Conservation (phyloP, 306 rosid species). For the Pyrus bretschneideri region DNA sequence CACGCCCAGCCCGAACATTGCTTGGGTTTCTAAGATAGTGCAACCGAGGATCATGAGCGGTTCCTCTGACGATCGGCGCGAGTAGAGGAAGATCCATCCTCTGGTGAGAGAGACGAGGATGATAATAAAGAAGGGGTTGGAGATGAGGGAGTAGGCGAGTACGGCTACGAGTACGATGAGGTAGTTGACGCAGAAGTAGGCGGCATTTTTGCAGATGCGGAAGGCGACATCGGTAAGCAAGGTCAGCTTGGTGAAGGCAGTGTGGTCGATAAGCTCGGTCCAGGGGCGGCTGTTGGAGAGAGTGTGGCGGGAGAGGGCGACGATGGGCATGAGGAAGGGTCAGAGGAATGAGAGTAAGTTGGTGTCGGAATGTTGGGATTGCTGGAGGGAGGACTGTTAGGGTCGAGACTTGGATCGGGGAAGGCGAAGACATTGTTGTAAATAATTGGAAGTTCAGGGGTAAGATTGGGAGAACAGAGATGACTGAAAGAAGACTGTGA, state of each 20-base stretch:
- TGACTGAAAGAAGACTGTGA: background rate
- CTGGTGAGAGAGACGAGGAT: slow-evolving; percentile 19
- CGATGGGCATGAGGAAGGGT: slow-evolving; percentile 26
- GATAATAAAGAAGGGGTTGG: slow-evolving; percentile 36
- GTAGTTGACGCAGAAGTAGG: slow-evolving; percentile 43
- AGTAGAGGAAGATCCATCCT: slow-evolving; percentile 39
- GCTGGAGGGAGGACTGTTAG: background rate
- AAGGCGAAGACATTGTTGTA: slow-evolving; percentile 9
- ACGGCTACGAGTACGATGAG: slow-evolving; percentile 21
- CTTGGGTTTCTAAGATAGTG: slow-evolving; percentile 13
- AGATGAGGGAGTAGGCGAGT: slow-evolving; percentile 29
- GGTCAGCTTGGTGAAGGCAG: slow-evolving; percentile 28
- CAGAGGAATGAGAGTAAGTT: background rate
- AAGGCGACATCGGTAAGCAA: slow-evolving; percentile 36
- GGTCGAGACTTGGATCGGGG: background rate
- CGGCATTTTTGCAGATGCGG: slow-evolving; percentile 32
- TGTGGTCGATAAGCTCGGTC: slow-evolving; percentile 33
- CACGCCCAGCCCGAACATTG: slow-evolving; percentile 9
- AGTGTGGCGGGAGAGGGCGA: slow-evolving; percentile 11
- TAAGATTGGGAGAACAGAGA: background rate
- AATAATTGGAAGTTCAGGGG: background rate
- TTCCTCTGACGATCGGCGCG: slow-evolving; percentile 32
- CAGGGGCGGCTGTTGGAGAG: slow-evolving; percentile 34
- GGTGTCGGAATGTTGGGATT: slow-evolving; percentile 20
- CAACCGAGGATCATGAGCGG: slow-evolving; percentile 23